phyloP scores from a whole-genome alignment of 805 yeast genomes.

The Candida boidinii region DNA sequence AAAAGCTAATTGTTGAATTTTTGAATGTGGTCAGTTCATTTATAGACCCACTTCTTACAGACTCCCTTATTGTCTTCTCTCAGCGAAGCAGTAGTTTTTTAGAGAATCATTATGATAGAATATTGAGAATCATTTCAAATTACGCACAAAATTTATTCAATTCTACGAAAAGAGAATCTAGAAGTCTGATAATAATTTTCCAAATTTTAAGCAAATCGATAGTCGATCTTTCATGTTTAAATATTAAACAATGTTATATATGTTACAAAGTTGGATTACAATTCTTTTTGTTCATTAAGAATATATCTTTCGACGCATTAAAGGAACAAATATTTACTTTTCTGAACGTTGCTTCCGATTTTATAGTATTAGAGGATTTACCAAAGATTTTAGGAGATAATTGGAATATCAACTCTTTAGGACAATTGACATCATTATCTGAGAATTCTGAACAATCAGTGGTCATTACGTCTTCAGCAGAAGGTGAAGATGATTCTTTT shows the following conservation, averaged over 20 bases:
- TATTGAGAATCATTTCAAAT: constrained; percentile 7
- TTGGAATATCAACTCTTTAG: constrained; percentile 11
- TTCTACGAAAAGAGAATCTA: constrained; percentile 15
- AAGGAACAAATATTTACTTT: constrained; percentile 37
- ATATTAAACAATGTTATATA: constrained; percentile 27
- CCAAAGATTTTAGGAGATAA: constrained; percentile 21
- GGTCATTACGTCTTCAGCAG: background rate
- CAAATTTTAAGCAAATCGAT: constrained; percentile 38
- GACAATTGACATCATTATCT: too few relatives aligned
- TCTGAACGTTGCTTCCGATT: constrained; percentile 33
- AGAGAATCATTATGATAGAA: constrained; percentile 8
- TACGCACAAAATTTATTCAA: constrained; percentile 10
- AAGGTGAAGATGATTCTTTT: background rate
- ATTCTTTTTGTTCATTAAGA: constrained; percentile 25
- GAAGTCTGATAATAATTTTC: constrained; percentile 22
- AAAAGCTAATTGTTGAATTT: constrained; percentile 13
- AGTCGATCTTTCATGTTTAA: constrained; percentile 30
- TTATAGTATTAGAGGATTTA: constrained; percentile 20
- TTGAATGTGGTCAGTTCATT: constrained; percentile 10
- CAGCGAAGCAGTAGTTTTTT: constrained; percentile 3
- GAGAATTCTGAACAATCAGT: too few relatives aligned
- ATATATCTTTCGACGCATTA: constrained; percentile 33
- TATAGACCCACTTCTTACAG: constrained; percentile 12
- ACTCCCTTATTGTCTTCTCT: constrained; percentile 8
- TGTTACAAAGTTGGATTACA: constrained; percentile 31